A percentile compares a stretch with the other conserved stretches of the same genome.
Evolutionary conservation across 2,329 filamentous ascomycete genomes (phyloP).

Genomic region (Calonectria pseudoreteaudii): DNA sequence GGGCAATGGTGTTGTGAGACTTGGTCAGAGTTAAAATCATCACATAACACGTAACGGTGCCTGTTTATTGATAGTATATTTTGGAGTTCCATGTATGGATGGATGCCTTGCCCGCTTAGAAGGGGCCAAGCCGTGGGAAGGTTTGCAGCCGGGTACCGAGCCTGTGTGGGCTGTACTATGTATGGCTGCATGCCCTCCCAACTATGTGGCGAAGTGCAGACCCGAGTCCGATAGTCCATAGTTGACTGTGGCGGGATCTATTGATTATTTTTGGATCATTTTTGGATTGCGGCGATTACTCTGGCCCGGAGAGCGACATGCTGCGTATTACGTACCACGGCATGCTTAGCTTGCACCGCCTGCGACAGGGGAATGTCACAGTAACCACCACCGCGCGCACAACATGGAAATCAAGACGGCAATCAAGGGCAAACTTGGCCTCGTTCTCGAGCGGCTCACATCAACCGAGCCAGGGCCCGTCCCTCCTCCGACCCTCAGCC

Average conservation of each 20-base stretch:
- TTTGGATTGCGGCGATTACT: slow-evolving; percentile 12
- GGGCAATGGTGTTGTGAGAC: background rate
- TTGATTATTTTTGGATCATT: slow-evolving; percentile 23
- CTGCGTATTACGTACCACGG: background rate
- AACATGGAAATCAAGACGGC: background rate
- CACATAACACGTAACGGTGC: background rate
- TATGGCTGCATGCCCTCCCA: background rate
- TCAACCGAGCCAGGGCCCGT: background rate
- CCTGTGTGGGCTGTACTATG: background rate
- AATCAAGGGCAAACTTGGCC: background rate
- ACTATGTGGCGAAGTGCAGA: slow-evolving; percentile 9
- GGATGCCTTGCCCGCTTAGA: background rate
- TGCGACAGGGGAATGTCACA: background rate
- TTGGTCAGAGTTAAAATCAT: background rate
- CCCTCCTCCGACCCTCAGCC: background rate
- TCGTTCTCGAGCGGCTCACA: background rate
- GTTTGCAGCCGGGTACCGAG: slow-evolving; percentile 4
- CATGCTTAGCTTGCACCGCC: slow-evolving; percentile 1
- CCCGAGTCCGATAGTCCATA: slow-evolving; percentile 4
- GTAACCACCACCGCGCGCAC: too few relatives aligned
- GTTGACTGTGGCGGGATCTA: background rate
- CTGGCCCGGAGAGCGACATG: background rate
- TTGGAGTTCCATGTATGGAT: background rate
- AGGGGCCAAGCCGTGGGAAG: background rate
- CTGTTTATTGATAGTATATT: background rate